Conservation (phyloP, 2,329 filamentous ascomycete species). For the Colletotrichum navitas region DNA sequence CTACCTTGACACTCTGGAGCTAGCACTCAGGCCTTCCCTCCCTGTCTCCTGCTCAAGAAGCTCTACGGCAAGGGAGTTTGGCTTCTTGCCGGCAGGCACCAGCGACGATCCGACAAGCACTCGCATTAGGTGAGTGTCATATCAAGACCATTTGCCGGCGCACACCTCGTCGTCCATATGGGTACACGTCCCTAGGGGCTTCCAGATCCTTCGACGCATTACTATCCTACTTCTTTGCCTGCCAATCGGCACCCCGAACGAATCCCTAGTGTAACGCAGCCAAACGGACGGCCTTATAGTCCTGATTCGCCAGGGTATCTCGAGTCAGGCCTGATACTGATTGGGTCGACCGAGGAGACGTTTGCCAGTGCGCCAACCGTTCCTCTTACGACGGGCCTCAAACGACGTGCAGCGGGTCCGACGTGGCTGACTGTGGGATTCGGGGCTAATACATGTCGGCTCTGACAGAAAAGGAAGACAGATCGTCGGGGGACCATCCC, state of each 20-base stretch:
- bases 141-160: conserved; percentile 14
- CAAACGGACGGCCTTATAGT: neutral
- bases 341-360: neutral
- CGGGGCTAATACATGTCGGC: neutral
- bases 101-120: neutral
- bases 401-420: neutral
- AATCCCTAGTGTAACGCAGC: neutral
- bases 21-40: neutral
- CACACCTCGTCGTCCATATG: too few species aligned
- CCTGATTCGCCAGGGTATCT: conserved; percentile 4
- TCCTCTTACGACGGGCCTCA: too few species aligned
- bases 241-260: neutral
- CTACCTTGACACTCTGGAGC: neutral
- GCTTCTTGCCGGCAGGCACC: neutral
- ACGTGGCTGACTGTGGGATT: conserved; percentile 4
- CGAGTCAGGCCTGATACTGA: neutral
- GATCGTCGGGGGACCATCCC: neutral
- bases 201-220: conserved; percentile 11
- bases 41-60: neutral
- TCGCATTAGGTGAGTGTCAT: neutral
- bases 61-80: neutral
- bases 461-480: neutral
- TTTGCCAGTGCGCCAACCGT: neutral
- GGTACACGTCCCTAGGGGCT: too few species aligned
- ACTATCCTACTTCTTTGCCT: too few species aligned